phyloP scores from a whole-genome alignment of 768 basidiomycete genomes.

The Steccherinum ochraceum region DNA sequence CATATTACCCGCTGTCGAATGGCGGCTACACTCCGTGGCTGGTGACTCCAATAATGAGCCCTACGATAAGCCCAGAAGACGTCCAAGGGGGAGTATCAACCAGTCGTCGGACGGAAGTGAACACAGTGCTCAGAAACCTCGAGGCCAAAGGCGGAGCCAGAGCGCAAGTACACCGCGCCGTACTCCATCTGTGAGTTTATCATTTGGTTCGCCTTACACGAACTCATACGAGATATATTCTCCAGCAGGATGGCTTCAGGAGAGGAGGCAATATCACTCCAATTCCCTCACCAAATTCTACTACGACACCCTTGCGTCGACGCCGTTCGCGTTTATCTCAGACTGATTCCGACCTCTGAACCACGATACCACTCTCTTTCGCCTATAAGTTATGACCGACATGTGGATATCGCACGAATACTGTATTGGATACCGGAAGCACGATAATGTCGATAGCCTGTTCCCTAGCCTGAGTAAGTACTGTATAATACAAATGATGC shows the following conservation, averaged over 20 bases:
- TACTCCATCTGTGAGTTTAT: constrained; percentile 4
- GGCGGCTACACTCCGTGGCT: constrained; percentile 17
- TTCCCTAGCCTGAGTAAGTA: too few relatives aligned
- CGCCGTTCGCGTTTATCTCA: constrained; percentile 8
- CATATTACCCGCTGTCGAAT: constrained; percentile 25
- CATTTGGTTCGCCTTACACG: not conserved
- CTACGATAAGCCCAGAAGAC: constrained; percentile 3
- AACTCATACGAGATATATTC: not conserved
- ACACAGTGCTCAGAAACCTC: constrained; percentile 1
- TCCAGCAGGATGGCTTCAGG: constrained; percentile 1
- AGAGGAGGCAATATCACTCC: constrained; percentile 2
- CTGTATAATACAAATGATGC: too few relatives aligned
- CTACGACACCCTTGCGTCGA: constrained; percentile 11
- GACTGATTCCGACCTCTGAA: constrained; percentile 5
- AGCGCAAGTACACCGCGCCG: constrained; percentile 1
- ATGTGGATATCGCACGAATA: too few relatives aligned
- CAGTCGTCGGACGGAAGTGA: constrained; percentile 3
- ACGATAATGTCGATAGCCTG: too few relatives aligned
- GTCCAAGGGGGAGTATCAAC: not conserved
- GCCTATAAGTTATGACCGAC: too few relatives aligned
- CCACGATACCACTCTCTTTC: too few relatives aligned
- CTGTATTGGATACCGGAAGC: too few relatives aligned
- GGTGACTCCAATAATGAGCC: not conserved
- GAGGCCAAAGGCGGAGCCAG: constrained; percentile 9
- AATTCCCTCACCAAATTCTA: not conserved